phyloP scores from a whole-genome alignment of 179 eudicot genomes.

The Silene coronaria region DNA sequence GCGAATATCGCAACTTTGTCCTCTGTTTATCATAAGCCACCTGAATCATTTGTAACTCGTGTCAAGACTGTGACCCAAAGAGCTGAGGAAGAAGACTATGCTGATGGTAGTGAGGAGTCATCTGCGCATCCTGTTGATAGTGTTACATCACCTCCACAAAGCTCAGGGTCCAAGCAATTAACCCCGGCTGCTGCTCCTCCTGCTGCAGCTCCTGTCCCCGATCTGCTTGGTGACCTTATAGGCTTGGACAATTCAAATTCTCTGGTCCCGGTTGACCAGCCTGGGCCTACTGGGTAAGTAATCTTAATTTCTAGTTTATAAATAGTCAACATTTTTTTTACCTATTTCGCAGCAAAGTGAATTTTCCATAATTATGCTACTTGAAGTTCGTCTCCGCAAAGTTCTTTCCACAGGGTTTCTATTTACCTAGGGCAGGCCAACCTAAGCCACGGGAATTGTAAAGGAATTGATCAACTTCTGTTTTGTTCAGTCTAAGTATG shows the following conservation, averaged over 20 bases:
- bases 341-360: background rate
- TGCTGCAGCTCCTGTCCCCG: conserved; percentile 77
- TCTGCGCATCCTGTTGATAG: conserved; percentile 49
- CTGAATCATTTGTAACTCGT: conserved; percentile 87
- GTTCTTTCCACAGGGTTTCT: no score
- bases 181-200: conserved; percentile 30
- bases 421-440: no score
- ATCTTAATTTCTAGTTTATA: background rate
- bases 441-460: no score
- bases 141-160: conserved; percentile 58
- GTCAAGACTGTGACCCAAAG: conserved; percentile 64
- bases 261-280: conserved; percentile 69
- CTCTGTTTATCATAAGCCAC: conserved; percentile 95
- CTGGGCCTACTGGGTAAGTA: conserved; percentile 63
- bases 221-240: conserved; percentile 80
- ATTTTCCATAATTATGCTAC: background rate
- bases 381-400: background rate
- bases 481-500: no score
- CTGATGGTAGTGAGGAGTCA: conserved; percentile 73
- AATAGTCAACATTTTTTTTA: background rate
- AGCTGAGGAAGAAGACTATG: conserved; percentile 85
- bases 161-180: conserved; percentile 54
- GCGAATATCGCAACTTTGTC: conserved; percentile 92
- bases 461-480: no score
- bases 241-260: conserved; percentile 66